phyloP scores from a whole-genome alignment of 768 basidiomycete species.

The Calocybe cyanea region DNA sequence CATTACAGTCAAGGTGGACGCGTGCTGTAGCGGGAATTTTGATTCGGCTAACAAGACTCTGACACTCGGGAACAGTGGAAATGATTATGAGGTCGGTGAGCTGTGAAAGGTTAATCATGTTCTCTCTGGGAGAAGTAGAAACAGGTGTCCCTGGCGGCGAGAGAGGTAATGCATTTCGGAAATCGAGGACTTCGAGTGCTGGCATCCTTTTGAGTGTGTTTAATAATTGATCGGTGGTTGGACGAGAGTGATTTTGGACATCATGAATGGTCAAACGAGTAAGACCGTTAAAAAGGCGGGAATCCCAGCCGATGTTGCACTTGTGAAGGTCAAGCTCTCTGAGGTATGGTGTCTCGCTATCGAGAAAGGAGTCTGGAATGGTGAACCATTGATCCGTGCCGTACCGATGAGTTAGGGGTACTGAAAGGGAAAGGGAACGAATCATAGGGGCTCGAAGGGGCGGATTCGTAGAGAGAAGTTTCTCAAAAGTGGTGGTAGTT shows the following conservation, averaged over 20 bases:
- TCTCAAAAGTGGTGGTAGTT: slow-evolving; percentile 18
- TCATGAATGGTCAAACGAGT: slow-evolving; percentile 32
- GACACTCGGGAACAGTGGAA: slow-evolving; percentile 20
- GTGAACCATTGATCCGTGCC: slow-evolving; percentile 17
- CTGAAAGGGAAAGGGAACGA: slow-evolving; percentile 23
- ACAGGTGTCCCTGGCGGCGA: slow-evolving; percentile 11
- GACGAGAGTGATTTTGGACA: slow-evolving; percentile 21
- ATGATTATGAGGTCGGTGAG: slow-evolving; percentile 20
- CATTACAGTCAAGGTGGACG: slow-evolving; percentile 16
- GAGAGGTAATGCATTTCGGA: slow-evolving; percentile 31
- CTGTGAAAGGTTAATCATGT: slow-evolving; percentile 18
- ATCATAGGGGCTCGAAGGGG: slow-evolving; percentile 28
- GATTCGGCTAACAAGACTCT: slow-evolving; percentile 21
- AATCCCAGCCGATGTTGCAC: slow-evolving; percentile 33
- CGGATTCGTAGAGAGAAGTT: slow-evolving; percentile 21
- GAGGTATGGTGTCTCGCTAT: slow-evolving; percentile 29
- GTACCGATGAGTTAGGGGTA: slow-evolving; percentile 16
- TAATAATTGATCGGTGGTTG: slow-evolving; percentile 28
- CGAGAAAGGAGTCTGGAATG: slow-evolving; percentile 25
- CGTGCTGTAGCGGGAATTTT: slow-evolving; percentile 16
- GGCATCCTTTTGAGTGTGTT: slow-evolving; percentile 31
- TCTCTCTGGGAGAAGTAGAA: slow-evolving; percentile 6
- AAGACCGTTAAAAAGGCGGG: slow-evolving; percentile 29
- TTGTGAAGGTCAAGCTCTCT: slow-evolving; percentile 30
- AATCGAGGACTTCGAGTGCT: slow-evolving; percentile 26